phyloP scores from a whole-genome alignment of 164 flowering plant genomes.

The Annona squamosa region DNA sequence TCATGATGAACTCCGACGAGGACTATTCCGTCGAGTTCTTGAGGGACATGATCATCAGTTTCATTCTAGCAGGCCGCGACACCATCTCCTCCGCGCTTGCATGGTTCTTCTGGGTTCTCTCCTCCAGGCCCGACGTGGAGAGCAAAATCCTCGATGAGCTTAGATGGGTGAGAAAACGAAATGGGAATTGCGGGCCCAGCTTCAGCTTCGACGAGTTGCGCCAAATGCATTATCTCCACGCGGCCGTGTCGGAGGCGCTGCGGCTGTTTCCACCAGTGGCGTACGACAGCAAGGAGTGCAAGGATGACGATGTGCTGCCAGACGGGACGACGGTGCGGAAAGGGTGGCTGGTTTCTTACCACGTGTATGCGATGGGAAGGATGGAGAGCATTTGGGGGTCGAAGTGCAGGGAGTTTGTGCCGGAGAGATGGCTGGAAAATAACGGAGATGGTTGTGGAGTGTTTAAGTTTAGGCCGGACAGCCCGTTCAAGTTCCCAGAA shows the following conservation, averaged over 20 bases:
- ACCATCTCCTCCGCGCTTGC: constrained; percentile 39
- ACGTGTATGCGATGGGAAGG: constrained; percentile 19
- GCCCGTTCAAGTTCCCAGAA: too few species aligned
- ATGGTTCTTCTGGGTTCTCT: constrained; percentile 51
- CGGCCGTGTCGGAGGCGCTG: constrained; percentile 42
- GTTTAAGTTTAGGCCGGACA: too few species aligned
- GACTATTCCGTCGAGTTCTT: constrained; percentile 17
- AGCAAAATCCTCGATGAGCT: constrained; percentile 33
- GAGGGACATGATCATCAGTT: constrained; percentile 42
- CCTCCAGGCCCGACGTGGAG: constrained; percentile 27
- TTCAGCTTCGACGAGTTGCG: constrained; percentile 33
- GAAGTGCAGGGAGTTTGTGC: background rate
- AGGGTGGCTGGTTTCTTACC: constrained; percentile 33
- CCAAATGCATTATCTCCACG: constrained; percentile 50
- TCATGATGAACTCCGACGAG: constrained; percentile 20
- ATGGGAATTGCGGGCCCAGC: constrained; percentile 6
- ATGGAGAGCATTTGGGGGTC: background rate
- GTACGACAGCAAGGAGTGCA: constrained; percentile 27
- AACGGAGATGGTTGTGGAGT: background rate
- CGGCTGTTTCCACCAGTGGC: constrained; percentile 48
- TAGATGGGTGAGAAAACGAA: constrained; percentile 17
- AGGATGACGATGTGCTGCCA: constrained; percentile 38
- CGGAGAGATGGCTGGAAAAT: too few species aligned
- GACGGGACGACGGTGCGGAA: constrained; percentile 41
- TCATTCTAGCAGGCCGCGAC: constrained; percentile 55